Evolutionary conservation across 257 asterid species (phyloP).

Genomic region (Capsicum pubescens): DNA sequence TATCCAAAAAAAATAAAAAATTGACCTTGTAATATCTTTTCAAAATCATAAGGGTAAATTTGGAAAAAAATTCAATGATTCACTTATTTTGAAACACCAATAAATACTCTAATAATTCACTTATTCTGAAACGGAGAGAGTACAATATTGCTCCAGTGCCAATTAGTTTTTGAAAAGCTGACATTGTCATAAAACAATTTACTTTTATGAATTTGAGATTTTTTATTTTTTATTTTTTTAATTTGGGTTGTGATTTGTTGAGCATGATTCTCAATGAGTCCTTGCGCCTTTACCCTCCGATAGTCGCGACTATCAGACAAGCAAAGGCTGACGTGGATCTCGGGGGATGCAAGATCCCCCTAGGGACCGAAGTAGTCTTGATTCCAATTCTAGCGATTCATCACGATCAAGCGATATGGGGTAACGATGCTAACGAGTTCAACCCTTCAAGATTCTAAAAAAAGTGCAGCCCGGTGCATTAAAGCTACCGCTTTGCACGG

Average conservation of each 20-base stretch:
- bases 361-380: conserved; percentile 45
- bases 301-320: conserved; percentile 50
- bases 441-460: conserved; percentile 40
- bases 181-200: conserved; percentile 6
- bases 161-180: conserved; percentile 18
- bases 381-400: conserved; percentile 57
- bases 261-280: conserved; percentile 54
- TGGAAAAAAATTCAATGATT: no score
- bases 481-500: no score
- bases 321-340: conserved; percentile 53
- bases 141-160: neutral
- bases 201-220: neutral
- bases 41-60: no score
- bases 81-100: no score
- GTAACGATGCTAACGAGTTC: conserved; percentile 47
- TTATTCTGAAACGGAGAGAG: no score
- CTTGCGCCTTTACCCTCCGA: conserved; percentile 53
- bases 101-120: no score
- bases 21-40: no score
- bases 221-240: neutral
- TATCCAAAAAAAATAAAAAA: no score
- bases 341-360: conserved; percentile 49
- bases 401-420: conserved; percentile 55
- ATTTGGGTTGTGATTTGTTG: conserved; percentile 11
- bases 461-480: no score